Evolutionary conservation across 495 filamentous ascomycete genomes (phyloP), one percentile per base, ranked within the genome.

Genomic region (Neurospora sp.): DNA sequence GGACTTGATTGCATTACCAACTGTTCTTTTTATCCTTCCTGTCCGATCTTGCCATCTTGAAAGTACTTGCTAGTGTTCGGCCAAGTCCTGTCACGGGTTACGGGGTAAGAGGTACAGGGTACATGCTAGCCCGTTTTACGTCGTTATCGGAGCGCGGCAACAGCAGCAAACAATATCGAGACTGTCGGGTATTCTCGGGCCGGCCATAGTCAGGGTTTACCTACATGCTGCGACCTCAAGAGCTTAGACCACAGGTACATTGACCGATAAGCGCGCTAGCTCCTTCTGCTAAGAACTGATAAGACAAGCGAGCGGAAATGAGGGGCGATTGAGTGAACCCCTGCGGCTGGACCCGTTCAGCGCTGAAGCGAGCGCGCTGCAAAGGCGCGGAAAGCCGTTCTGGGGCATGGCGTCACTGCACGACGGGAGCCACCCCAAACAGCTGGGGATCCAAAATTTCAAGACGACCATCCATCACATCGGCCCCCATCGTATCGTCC

Each of bases 171-270:
- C n/a, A n/a, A n/a, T n/a, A n/a, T 44, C 41, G 41, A 31, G 53
- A 31, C 2, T 3, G 27, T 77, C 78, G 78, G 78, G 78, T 79
- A 78, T 79, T 79, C 44, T 79, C 78, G 78, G 78, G 72, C 74
- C 76, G 74, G 35, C 27, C 14, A 35, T 18, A 6, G 53, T 18
- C 14, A 65, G 53, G 12, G 6, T 14, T 65, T 61, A 48, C 44
- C 35, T 37, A 48, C 16, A 48, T 35, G 44, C 7, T 48, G 44
- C n/a, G 7, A 48, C n/a, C 14, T 10, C n/a, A 20, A 48, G n/a
- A 48, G 18, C 44, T 48, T 35, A 4, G 0, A 35, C 31, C 3
- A 35, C 31, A 35, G 4, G 31, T 35, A 35, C 31, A 5, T 35
- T 35, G 31, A 35, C 31, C 31, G 53, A 61, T 61, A 61, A 61